Conservation (phyloP, 2,329 filamentous ascomycete species). For the Periconia sp. region DNA sequence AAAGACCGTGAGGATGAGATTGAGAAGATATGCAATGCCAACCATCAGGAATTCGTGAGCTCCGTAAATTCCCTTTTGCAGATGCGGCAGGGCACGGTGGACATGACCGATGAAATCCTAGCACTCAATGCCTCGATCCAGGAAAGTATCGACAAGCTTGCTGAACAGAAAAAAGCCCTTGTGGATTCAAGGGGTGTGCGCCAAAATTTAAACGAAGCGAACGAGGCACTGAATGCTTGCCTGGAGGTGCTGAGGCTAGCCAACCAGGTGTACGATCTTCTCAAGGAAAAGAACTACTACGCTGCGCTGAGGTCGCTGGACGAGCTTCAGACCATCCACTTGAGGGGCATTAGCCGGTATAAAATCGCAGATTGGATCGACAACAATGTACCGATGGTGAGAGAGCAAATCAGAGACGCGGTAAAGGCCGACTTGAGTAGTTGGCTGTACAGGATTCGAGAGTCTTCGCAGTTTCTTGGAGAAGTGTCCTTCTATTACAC, state of each 20-base stretch:
- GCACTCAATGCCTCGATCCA: constrained; percentile 94
- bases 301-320: constrained; percentile 90
- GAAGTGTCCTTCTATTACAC: constrained; percentile 98
- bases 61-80: constrained; percentile 93
- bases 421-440: constrained; percentile 97
- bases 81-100: constrained; percentile 87
- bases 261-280: constrained; percentile 89
- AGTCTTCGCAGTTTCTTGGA: constrained; percentile 92
- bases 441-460: constrained; percentile 92
- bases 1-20: constrained; percentile 88
- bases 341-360: constrained; percentile 92
- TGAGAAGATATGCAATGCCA: constrained; percentile 89
- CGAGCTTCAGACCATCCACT: constrained; percentile 92
- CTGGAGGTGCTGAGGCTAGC: constrained; percentile 88
- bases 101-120: constrained; percentile 86
- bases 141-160: constrained; percentile 88
- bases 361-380: constrained; percentile 95
- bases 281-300: constrained; percentile 93
- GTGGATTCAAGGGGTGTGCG: constrained; percentile 90
- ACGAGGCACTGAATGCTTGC: constrained; percentile 84
- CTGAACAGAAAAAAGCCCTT: constrained; percentile 89
- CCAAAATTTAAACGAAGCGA: constrained; percentile 94
- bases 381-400: constrained; percentile 88
- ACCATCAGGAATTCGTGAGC: constrained; percentile 93
- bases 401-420: constrained; percentile 90